These are phyloP conservation scores for Penicillium vulpinum DNA, from an alignment of 2,329 filamentous ascomycete genomes.

Conservation along the genomic window DNA sequence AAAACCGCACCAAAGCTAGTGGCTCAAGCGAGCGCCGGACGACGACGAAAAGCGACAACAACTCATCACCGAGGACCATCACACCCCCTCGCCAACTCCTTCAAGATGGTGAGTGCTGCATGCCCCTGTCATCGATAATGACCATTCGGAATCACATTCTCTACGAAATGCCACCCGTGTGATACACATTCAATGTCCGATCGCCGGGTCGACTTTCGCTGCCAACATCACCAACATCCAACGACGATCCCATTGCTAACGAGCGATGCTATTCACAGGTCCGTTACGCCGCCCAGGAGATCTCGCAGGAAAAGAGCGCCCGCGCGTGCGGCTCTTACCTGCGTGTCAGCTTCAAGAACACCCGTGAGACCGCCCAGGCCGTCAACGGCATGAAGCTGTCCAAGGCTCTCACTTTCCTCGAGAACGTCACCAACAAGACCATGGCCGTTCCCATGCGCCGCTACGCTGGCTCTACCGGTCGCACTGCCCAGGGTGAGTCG, in stretches of 20 bases:
- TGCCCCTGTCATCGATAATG: constrained; percentile 11
- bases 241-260: constrained; percentile 32
- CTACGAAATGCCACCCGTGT: constrained; percentile 14
- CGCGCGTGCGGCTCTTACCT: constrained; percentile 98
- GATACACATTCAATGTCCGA: constrained; percentile 12
- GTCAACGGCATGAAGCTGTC: constrained; percentile 99
- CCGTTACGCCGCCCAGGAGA: constrained; percentile 92
- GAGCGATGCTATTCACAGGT: constrained; percentile 58
- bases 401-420: constrained; percentile 93
- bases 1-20: constrained; percentile 41
- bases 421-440: constrained; percentile 96
- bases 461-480: constrained; percentile 93
- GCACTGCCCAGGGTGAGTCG: constrained; percentile 92
- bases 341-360: constrained; percentile 99
- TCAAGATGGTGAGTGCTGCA: constrained; percentile 49
- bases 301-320: constrained; percentile 87
- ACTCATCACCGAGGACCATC: constrained; percentile 46
- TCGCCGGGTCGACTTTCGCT: constrained; percentile 8
- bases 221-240: constrained; percentile 8
- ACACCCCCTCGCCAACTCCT: constrained; percentile 43
- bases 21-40: constrained; percentile 34
- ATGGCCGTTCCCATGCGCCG: constrained; percentile 98
- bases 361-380: constrained; percentile 97
- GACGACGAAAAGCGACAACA: constrained; percentile 42
- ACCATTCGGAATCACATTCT: constrained; percentile 10